Conservation (phyloP, 164 flowering plant species). For the Protea cynaroides region DNA sequence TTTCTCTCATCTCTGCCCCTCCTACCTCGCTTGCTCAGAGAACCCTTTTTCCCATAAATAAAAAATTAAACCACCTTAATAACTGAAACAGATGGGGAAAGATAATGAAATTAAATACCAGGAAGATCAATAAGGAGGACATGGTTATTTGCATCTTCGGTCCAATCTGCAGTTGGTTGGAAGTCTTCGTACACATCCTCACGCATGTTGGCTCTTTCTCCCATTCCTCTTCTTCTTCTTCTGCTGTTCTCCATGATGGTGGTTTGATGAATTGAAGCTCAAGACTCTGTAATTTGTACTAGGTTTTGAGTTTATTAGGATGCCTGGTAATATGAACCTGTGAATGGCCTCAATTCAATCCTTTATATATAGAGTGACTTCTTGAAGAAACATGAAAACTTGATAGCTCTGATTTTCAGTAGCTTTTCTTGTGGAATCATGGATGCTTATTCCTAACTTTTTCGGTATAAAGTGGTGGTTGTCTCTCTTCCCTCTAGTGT, state of each 20-base stretch:
- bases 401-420: neutral
- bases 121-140: slow-evolving; percentile 27
- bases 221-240: slow-evolving; percentile 7
- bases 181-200: slow-evolving; percentile 20
- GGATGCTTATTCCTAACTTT: slow-evolving; percentile 32
- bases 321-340: no score
- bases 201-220: neutral
- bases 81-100: neutral
- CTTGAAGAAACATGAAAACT: neutral
- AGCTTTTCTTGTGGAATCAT: slow-evolving; percentile 6
- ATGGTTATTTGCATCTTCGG: slow-evolving; percentile 16
- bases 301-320: no score
- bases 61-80: no score
- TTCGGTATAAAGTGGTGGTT: neutral
- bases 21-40: no score
- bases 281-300: no score
- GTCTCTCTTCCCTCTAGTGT: slow-evolving; percentile 1
- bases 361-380: neutral
- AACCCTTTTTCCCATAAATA: no score
- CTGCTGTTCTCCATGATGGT: slow-evolving; percentile 15
- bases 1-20: no score
- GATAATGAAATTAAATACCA: slow-evolving; percentile 10
- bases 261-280: neutral
- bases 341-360: no score
- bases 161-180: slow-evolving; percentile 24